phyloP scores from a whole-genome alignment of 352 stramenopile species.

The Phytophthora podocarpi region DNA sequence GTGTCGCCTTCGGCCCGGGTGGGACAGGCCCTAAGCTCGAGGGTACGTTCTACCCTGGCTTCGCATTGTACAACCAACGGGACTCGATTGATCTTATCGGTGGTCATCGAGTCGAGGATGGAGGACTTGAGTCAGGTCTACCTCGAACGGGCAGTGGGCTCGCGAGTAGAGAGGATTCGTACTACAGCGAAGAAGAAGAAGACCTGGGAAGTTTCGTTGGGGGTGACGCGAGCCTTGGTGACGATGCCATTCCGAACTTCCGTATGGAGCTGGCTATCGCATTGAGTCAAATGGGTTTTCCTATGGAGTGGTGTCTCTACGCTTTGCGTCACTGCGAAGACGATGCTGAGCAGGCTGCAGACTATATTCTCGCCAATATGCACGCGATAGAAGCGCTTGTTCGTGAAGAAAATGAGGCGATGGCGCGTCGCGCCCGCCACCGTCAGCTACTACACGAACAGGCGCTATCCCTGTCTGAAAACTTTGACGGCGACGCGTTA shows the following conservation, averaged over 20 bases:
- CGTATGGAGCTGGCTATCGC: constrained; percentile 82
- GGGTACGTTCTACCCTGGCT: constrained; percentile 86
- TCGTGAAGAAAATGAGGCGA: constrained; percentile 67
- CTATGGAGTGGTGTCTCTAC: constrained; percentile 89
- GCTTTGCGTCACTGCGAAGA: constrained; percentile 84
- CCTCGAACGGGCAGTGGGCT: constrained; percentile 39
- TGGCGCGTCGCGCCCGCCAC: constrained; percentile 54
- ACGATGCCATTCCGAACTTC: constrained; percentile 75
- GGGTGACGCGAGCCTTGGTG: constrained; percentile 32
- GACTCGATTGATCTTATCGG: constrained; percentile 87
- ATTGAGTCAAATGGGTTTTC: constrained; percentile 87
- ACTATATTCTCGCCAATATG: constrained; percentile 89
- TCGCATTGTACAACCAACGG: constrained; percentile 89
- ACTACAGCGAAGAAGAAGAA: constrained; percentile 88
- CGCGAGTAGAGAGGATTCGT: constrained; percentile 61
- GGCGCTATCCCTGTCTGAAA: constrained; percentile 22
- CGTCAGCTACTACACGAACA: constrained; percentile 50
- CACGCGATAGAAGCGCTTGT: constrained; percentile 81
- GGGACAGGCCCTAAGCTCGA: constrained; percentile 86
- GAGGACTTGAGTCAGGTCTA: constrained; percentile 32
- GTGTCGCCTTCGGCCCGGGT: constrained; percentile 87
- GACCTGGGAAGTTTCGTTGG: constrained; percentile 41
- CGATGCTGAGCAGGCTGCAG: constrained; percentile 77
- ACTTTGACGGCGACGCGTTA: constrained; percentile 15
- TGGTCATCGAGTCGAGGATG: constrained; percentile 84